A percentile compares a stretch with the other conserved stretches of the same genome.
Evolutionary conservation across 2,329 filamentous ascomycete species (phyloP).

Genomic region (Microdochium bolleyi): DNA sequence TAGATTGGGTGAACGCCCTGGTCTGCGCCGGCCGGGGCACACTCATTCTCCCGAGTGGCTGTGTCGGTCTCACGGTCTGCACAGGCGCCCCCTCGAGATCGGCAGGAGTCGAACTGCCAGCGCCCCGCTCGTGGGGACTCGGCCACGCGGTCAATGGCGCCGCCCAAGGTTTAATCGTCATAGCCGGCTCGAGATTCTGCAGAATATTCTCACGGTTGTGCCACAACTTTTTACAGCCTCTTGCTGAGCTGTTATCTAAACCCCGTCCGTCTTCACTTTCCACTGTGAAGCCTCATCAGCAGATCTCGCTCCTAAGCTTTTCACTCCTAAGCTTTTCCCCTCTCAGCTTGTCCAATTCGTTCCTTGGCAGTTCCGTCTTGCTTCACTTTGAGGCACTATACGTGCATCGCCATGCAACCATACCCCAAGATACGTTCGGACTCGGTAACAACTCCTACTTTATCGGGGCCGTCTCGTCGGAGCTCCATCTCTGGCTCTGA

Average conservation of each 20-base stretch:
- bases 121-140: background rate
- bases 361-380: background rate
- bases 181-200: background rate
- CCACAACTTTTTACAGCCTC: background rate
- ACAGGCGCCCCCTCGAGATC: background rate
- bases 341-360: background rate
- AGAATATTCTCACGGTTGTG: background rate
- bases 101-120: background rate
- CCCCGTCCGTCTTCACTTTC: background rate
- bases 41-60: background rate
- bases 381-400: background rate
- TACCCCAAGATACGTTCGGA: background rate
- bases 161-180: background rate
- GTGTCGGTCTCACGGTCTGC: background rate
- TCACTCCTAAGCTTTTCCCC: background rate
- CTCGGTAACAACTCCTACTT: background rate
- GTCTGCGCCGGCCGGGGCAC: background rate
- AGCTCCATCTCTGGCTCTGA: background rate
- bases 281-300: background rate
- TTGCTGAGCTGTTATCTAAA: background rate
- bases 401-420: background rate
- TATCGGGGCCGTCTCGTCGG: background rate
- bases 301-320: no score
- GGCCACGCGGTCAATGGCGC: background rate
- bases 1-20: background rate